Evolutionary conservation across 2,329 filamentous ascomycete genomes (phyloP), one percentile per base, ranked within the genome.

Genomic region (Fusarium chuoi): DNA sequence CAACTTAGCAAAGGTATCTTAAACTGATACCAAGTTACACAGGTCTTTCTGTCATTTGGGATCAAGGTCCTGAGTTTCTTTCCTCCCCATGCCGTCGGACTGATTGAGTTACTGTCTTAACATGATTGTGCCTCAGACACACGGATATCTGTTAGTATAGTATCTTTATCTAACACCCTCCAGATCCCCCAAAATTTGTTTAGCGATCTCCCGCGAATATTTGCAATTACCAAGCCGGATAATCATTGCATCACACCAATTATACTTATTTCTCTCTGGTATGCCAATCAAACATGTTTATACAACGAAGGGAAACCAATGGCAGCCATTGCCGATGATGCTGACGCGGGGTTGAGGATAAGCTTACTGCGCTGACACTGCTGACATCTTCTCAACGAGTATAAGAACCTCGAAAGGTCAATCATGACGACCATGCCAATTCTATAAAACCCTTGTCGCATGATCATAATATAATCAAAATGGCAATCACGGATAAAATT

Each of bases 121-220:
- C 13, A 30, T 3, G 0, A 7, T 0, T 0, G 0, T 1, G 13
- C 13, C 0, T 1, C 0, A 22, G 2, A 0, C 1, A 3, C 7
- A 15, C 20, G 4, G 3, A 3, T 0, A 3, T 9, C 8, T 52
- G 48, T 26, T 52, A 52, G 30, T 11, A 2, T 3, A 7, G 0
- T 15, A 52, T 52, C 17, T 5, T 8, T 4, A 0, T 8, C 30
- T 26, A 36, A 20, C 11, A 20, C 13, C 30, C 28, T 15, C 17
- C 9, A 14, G 6, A 5, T 20, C 8, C 6, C 17, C 17, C 8
- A 24, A 38, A 26, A 7, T 4, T 17, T 15, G 3, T 13, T 9
- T 7, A 22, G 14, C 20, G 14, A 15, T 6, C 10, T 39, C 24
- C 14, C 7, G 5, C 14, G 6, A 12, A 30, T 30, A 4, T 30